phyloP scores from a whole-genome alignment of 257 asterid species.

The Solanum arcanum region DNA sequence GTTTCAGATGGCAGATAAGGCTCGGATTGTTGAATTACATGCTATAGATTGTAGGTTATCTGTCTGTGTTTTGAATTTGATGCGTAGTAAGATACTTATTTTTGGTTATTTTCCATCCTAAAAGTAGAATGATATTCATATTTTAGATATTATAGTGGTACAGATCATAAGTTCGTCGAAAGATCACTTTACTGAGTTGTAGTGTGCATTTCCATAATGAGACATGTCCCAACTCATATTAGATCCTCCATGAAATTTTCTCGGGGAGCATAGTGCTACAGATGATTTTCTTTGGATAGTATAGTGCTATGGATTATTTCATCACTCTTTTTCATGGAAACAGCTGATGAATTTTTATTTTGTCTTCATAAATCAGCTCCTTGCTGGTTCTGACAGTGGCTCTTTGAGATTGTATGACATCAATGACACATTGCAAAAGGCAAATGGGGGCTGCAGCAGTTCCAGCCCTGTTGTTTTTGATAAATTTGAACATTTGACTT shows the following conservation, averaged over 20 bases:
- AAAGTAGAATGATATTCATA: not conserved
- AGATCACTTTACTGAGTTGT: not conserved
- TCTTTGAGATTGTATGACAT: constrained; percentile 46
- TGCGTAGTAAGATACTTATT: not conserved
- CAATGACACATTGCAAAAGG: not conserved
- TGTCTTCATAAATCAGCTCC: constrained; percentile 34
- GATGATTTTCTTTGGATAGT: no score
- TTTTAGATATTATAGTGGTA: not conserved
- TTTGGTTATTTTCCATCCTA: not conserved
- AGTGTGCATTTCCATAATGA: not conserved
- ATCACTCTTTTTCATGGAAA: not conserved
- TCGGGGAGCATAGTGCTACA: no score
- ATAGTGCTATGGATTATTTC: no score
- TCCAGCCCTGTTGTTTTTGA: constrained; percentile 28
- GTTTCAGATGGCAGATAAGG: not conserved
- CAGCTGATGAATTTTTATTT: constrained; percentile 2
- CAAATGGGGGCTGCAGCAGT: constrained; percentile 11
- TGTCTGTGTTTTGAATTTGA: not conserved
- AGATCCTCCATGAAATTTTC: not conserved
- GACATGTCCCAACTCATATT: not conserved
- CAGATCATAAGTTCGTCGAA: not conserved
- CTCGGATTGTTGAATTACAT: not conserved
- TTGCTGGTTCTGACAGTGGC: constrained; percentile 71
- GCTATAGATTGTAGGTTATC: not conserved
- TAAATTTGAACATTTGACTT: constrained; percentile 68